Base-by-base conservation (phyloP, 179 eudicot genomes). In the Dionaea muscipula region DNA sequence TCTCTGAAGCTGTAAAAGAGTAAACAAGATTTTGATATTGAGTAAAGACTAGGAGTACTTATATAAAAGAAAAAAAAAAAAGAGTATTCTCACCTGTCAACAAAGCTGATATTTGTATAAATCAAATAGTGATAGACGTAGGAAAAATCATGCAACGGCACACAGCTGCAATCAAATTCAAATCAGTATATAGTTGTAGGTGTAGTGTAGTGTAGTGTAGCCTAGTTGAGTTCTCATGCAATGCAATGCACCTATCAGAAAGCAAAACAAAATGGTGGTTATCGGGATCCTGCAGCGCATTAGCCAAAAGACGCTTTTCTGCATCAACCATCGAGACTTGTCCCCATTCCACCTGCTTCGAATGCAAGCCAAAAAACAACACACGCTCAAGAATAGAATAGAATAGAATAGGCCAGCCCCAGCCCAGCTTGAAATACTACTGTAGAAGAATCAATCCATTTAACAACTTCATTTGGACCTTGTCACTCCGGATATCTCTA, bases 281-380 rank as follows among this genome's bases (percentile, higher is more conserved):
- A 59, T 84, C 86, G 28, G 83, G 78, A 67, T 91, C 98, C 61
- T 61, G 67, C 22, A 91, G 74, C 56, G 98, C 95, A 80, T 87
- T 73, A 55, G 82, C 95, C 66, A 91, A 60, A 57, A 91, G 94
- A 51, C 98, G 76, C 62, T 73, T 79, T 72, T 91, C 98, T 51
- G 98, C 95, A 74, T 91, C 91, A 57, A 91, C 81, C 98, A 91
- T 87, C 44, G 98, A 91, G 55, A 91, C 80, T 59, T 72, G 75
- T 51, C 98, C 98, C 97, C 97, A 90, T 17, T 62, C 88, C 40
- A 86, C 95, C 95, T 90, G 77, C n/a, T n/a, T n/a, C n/a, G n/a
- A n/a, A n/a, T n/a, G n/a, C 71, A 63, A 39, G 26, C 53, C 48
- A 35, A 16, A 56, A 26, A 26, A 55, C 16, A 16, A 18, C 47